These are phyloP conservation scores for Triangularia setosa DNA, from an alignment of 2,329 filamentous ascomycete genomes.

Conservation along the genomic window DNA sequence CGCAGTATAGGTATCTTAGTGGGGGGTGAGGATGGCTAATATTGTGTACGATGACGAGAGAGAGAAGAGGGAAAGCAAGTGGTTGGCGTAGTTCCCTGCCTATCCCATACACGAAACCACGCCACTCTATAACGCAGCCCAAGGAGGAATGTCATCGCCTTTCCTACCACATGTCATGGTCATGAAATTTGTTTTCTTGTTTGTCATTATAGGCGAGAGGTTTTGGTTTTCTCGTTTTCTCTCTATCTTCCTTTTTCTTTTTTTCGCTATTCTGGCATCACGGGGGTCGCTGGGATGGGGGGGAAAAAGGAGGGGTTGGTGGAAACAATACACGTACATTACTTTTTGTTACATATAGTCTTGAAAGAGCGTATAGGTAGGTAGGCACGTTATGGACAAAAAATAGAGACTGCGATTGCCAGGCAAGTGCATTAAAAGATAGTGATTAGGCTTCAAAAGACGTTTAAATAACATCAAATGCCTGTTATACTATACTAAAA, in stretches of 20 bases:
- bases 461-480: too few relatives aligned
- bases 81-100: neutral
- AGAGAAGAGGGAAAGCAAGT: conserved; percentile 5
- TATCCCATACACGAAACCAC: neutral
- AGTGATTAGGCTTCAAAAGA: too few relatives aligned
- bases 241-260: neutral
- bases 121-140: neutral
- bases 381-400: neutral
- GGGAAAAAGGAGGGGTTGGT: neutral
- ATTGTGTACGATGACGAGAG: conserved; percentile 8
- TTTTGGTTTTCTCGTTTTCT: neutral
- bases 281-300: neutral
- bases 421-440: too few relatives aligned
- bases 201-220: neutral
- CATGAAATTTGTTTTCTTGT: neutral
- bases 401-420: too few relatives aligned
- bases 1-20: neutral
- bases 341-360: neutral
- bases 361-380: neutral
- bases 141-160: neutral
- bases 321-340: neutral
- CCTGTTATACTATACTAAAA: too few relatives aligned
- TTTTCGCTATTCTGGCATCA: neutral
- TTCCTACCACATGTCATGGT: neutral
- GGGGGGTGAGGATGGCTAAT: neutral